Base-by-base conservation (phyloP, 352 stramenopile genomes). In the Phytophthora pseudosyringae region DNA sequence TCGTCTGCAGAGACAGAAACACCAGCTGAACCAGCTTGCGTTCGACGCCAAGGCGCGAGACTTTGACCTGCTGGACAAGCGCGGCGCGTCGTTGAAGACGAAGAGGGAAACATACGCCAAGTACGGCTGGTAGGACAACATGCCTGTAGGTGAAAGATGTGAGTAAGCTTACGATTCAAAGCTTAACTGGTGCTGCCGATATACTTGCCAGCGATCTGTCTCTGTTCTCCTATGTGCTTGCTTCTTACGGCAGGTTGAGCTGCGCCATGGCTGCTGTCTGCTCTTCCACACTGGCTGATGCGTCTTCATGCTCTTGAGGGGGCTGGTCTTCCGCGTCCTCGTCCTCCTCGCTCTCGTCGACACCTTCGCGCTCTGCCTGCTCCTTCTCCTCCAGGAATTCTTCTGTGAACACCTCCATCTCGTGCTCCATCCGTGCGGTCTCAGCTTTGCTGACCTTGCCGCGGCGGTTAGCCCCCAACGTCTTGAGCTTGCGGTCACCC, bases 1-100 rank as follows among this genome's bases (percentile, higher is more conserved):
- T 64, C 81, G 85, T 21, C 68, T 93, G 59, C 85, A 93, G 59
- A 67, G 85, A 57, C 82, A 91, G 57, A 90, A 88, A 67, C 85
- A 93, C 55, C 85, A 93, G 60, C 73, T 93, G 45, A 93, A 93
- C 67, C 85, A 93, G 59, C 77, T 93, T 16, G 83, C 85, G 0
- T 93, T 93, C 35, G 85, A 93, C 58, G 85, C 85, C 45, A 90
- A 91, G 71, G 46, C 66, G 29, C 81, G 81, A 26, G 85, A 93
- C 57, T 82, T 89, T 55, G 82, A 93, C 35, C 65, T 93, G 50
- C 66, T 90, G 21, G 81, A 93, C 47, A 78, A 79, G 41, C 87
- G 88, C 57, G 65, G 79, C n/a, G 59, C 70, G 13, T 67, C 76
- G 15, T 69, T 91, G 65, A 91, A 91, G 59, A 91, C 85, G 29